Evolutionary conservation across 208 protist species (phyloP).

Genomic region (Angomonas desouzai): DNA sequence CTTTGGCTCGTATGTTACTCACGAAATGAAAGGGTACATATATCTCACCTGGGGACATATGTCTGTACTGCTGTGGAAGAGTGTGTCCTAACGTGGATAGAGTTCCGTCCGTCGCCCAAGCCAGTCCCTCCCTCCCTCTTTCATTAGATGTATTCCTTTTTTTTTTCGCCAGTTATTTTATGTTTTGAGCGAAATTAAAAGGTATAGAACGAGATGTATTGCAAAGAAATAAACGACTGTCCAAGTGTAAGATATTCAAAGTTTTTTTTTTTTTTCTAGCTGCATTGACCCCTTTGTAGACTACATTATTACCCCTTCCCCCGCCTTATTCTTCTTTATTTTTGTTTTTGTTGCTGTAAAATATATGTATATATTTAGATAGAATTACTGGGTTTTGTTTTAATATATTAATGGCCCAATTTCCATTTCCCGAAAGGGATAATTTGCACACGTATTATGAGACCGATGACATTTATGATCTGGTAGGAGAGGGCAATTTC

Average conservation of each 20-base stretch:
- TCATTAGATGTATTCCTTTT: slow-evolving; percentile 10
- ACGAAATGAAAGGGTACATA: slow-evolving; percentile 99
- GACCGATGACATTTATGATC: slow-evolving; percentile 80
- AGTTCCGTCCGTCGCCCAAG: not conserved
- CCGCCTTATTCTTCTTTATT: slow-evolving; percentile 11
- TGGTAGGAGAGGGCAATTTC: slow-evolving; percentile 77
- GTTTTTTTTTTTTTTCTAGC: slow-evolving; percentile 12
- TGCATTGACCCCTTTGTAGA: not conserved
- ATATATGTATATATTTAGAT: not conserved
- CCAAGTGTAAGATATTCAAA: not conserved
- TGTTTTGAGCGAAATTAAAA: not conserved
- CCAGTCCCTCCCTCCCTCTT: slow-evolving; percentile 13
- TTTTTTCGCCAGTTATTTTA: not conserved
- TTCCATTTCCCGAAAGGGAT: slow-evolving; percentile 59
- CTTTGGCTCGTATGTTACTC: slow-evolving; percentile 99
- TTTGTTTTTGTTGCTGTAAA: not conserved
- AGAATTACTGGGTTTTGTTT: slow-evolving; percentile 1
- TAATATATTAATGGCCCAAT: slow-evolving; percentile 3
- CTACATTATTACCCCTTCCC: not conserved
- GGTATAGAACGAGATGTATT: not conserved
- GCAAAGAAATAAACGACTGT: not conserved
- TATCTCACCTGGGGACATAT: slow-evolving; percentile 99
- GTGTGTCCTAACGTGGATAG: slow-evolving; percentile 44
- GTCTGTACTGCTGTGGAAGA: slow-evolving; percentile 97
- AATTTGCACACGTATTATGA: slow-evolving; percentile 61